Conservation (phyloP, 148 eudicot species). For the Rhododendron simsii region DNA sequence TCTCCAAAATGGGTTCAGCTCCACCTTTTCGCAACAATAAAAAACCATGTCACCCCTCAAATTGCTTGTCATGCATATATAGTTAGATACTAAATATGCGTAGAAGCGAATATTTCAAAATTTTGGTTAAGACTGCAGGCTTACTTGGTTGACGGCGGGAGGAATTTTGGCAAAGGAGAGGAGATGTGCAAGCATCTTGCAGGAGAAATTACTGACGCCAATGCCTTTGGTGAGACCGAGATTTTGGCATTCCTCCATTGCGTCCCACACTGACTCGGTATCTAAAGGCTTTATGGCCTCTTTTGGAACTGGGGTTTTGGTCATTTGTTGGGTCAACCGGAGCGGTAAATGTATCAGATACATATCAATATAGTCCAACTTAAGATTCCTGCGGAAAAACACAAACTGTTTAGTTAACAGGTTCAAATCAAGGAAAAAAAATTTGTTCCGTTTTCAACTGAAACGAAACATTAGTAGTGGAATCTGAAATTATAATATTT, state of each 20-base stretch:
- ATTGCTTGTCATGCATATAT: neutral
- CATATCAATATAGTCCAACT: conserved; percentile 61
- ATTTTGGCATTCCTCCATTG: conserved; percentile 66
- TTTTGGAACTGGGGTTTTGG: conserved; percentile 33
- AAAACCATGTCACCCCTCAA: neutral
- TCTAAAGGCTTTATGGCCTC: conserved; percentile 49
- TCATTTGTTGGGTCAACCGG: conserved; percentile 30
- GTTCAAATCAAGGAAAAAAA: neutral
- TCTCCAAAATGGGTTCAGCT: conserved; percentile 8
- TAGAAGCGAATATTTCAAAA: neutral
- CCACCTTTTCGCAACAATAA: neutral
- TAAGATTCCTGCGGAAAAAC: conserved; percentile 44
- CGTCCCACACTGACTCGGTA: conserved; percentile 55
- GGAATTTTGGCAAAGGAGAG: conserved; percentile 56
- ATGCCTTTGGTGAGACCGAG: conserved; percentile 67
- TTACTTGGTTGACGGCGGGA: conserved; percentile 77
- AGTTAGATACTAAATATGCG: neutral
- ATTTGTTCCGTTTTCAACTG: neutral
- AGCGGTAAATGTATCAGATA: conserved; percentile 72
- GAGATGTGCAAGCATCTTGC: conserved; percentile 43
- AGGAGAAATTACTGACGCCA: conserved; percentile 77
- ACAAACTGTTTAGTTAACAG: neutral
- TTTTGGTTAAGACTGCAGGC: neutral
- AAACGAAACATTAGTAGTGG: neutral
- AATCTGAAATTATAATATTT: neutral